These are phyloP conservation scores for Macrolepiota albuminosa DNA, from an alignment of 768 basidiomycete genomes.

Conservation along the genomic window DNA sequence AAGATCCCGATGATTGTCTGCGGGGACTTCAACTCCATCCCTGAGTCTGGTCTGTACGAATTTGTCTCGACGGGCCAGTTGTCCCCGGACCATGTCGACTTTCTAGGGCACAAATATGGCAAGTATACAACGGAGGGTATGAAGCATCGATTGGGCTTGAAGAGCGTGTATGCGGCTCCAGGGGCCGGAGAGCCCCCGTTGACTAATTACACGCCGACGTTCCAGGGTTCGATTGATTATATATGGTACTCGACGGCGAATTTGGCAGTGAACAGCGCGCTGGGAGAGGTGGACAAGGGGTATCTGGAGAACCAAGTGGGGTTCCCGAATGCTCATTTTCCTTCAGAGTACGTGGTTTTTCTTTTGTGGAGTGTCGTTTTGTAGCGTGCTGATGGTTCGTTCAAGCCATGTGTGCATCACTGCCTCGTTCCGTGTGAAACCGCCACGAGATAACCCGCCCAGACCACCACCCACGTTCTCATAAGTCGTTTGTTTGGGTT, in stretches of 20 bases:
- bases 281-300: constrained; percentile 78
- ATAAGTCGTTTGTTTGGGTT: constrained; percentile 13
- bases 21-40: constrained; percentile 94
- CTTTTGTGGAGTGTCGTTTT: background rate
- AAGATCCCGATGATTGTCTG: constrained; percentile 90
- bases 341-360: constrained; percentile 76
- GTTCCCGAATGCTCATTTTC: constrained; percentile 96
- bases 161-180: constrained; percentile 72
- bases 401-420: constrained; percentile 67
- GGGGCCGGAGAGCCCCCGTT: constrained; percentile 49
- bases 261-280: constrained; percentile 73
- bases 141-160: constrained; percentile 72
- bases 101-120: constrained; percentile 89
- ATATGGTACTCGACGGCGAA: constrained; percentile 84
- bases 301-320: constrained; percentile 92
- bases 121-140: constrained; percentile 89
- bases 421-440: constrained; percentile 76
- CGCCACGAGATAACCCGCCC: constrained; percentile 44
- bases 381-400: constrained; percentile 7
- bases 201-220: constrained; percentile 90
- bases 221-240: constrained; percentile 86
- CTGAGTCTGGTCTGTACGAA: constrained; percentile 86
- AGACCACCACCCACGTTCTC: constrained; percentile 23
- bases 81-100: constrained; percentile 80
- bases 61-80: constrained; percentile 73